These are phyloP conservation scores for Flaveria bidentis DNA, from an alignment of 129 eudicot genomes.

Conservation along the genomic window DNA sequence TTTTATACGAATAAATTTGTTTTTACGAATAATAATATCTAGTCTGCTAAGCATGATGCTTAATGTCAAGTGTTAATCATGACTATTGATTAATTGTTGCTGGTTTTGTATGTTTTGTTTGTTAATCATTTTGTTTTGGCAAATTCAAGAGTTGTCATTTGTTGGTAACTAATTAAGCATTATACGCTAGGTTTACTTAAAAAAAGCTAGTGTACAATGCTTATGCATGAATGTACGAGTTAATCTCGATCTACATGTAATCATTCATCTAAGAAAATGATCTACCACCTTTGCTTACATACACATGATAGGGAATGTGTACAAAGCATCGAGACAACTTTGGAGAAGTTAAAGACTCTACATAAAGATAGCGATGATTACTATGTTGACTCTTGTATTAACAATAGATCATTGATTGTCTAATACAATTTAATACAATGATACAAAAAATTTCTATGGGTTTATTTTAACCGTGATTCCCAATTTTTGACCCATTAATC, in stretches of 20 bases:
- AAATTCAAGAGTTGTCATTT: background rate
- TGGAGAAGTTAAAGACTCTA: constrained; percentile 20
- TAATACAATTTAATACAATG: too few relatives aligned
- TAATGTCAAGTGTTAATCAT: constrained; percentile 16
- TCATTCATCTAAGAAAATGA: constrained; percentile 34
- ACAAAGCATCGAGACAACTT: constrained; percentile 7
- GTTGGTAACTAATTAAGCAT: constrained; percentile 1
- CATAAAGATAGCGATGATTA: constrained; percentile 11
- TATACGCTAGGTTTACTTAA: background rate
- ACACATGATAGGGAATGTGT: constrained; percentile 14
- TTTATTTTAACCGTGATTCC: too few relatives aligned
- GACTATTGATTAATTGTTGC: constrained; percentile 27
- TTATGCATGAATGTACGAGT: constrained; percentile 17
- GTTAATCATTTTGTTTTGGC: background rate
- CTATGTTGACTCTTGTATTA: constrained; percentile 24
- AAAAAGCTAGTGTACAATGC: constrained; percentile 8
- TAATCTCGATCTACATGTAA: background rate
- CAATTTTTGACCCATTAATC: too few relatives aligned
- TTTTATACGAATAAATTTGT: background rate
- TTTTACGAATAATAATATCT: constrained; percentile 3
- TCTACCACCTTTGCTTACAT: constrained; percentile 26
- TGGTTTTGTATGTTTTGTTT: constrained; percentile 12
- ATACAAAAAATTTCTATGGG: too few relatives aligned
- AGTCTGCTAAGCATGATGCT: background rate
- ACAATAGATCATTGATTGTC: background rate